These are phyloP conservation scores for Lagenidium giganteum DNA, from an alignment of 352 stramenopile species.

Conservation along the genomic window DNA sequence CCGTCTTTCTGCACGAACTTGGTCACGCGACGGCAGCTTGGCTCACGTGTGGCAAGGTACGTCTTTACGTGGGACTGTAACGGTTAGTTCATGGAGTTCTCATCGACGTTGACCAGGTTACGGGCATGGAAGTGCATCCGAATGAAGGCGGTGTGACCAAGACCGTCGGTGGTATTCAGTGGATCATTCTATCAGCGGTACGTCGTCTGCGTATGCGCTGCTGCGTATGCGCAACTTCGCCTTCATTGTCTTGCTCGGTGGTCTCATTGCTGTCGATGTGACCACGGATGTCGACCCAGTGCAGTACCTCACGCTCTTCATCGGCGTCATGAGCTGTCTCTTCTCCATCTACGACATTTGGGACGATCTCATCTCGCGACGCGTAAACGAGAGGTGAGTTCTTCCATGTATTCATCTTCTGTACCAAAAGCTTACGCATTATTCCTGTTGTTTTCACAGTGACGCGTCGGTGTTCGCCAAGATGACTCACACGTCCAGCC, in stretches of 20 bases:
- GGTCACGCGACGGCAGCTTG: conserved; percentile 78
- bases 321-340: conserved; percentile 89
- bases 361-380: conserved; percentile 87
- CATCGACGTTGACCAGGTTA: conserved; percentile 31
- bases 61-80: neutral
- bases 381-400: conserved; percentile 69
- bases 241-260: conserved; percentile 82
- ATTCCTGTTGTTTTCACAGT: conserved; percentile 14
- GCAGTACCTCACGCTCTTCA: conserved; percentile 83
- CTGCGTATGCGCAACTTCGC: conserved; percentile 75
- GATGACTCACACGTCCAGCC: conserved; percentile 87
- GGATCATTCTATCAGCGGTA: conserved; percentile 37
- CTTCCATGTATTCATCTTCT: conserved; percentile 2
- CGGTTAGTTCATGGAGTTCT: neutral
- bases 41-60: conserved; percentile 79
- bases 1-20: conserved; percentile 85
- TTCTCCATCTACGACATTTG: conserved; percentile 91
- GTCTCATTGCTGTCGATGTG: conserved; percentile 68
- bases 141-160: conserved; percentile 86
- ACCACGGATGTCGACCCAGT: conserved; percentile 56
- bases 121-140: conserved; percentile 85
- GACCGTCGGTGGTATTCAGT: conserved; percentile 34
- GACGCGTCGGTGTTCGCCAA: conserved; percentile 87
- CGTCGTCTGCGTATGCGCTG: conserved; percentile 67
- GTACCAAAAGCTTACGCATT: neutral